Evolutionary conservation across 331 rosid species (phyloP).

Genomic region (Quercus lobata): DNA sequence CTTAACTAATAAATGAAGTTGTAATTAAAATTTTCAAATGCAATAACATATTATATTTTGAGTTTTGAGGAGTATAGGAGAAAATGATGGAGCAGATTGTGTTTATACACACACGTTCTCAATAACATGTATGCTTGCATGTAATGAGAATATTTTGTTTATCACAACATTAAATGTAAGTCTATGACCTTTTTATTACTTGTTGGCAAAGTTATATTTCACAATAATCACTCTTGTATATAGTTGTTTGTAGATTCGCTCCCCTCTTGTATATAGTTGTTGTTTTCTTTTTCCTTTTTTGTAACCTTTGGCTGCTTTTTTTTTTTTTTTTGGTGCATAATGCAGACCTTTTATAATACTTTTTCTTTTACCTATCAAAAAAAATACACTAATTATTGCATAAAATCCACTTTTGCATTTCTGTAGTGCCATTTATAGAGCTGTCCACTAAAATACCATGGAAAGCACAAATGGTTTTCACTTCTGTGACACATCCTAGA

Average conservation of each 20-base stretch:
- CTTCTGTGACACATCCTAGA: background rate
- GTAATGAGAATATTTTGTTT: background rate
- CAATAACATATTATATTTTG: background rate
- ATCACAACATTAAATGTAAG: background rate
- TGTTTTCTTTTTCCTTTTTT: no score
- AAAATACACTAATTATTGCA: background rate
- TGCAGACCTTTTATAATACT: no score
- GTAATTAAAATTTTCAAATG: background rate
- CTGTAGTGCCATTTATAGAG: background rate
- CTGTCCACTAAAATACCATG: background rate
- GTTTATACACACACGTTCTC: no score
- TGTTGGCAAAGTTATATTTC: background rate
- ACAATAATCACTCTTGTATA: no score
- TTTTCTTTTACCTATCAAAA: no score
- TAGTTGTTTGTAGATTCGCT: no score
- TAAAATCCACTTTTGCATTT: background rate
- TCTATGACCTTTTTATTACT: background rate
- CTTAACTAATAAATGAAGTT: background rate
- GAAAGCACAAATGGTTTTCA: conserved; percentile 2
- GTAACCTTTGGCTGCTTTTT: no score
- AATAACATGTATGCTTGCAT: background rate
- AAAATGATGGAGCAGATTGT: no score
- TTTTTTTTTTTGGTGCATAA: no score
- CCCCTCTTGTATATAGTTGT: no score
- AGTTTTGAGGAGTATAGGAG: no score